These are phyloP conservation scores for Stachybotrys chartarum DNA, from an alignment of 2,329 filamentous ascomycete species.

Conservation along the genomic window DNA sequence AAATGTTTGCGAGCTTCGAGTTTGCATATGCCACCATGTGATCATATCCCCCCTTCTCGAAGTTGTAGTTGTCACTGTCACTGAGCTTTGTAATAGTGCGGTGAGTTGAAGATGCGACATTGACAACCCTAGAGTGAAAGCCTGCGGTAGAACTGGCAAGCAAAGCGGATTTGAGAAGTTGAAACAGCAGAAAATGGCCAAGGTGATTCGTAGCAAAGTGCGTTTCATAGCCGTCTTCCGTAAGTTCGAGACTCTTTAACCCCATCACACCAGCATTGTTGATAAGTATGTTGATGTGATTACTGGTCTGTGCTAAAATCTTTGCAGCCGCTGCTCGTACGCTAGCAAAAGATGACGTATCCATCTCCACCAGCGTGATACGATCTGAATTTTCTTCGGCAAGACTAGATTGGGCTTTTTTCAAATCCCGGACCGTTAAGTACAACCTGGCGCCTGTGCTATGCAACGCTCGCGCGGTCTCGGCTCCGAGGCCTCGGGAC, in stretches of 20 bases:
- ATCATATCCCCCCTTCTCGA: constrained; percentile 10
- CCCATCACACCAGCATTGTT: constrained; percentile 15
- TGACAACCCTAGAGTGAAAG: constrained; percentile 3
- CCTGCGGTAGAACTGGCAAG: background rate
- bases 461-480: constrained; percentile 27
- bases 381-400: background rate
- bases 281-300: constrained; percentile 10
- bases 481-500: constrained; percentile 28
- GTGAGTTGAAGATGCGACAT: constrained; percentile 1
- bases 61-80: constrained; percentile 12
- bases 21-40: constrained; percentile 34
- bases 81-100: background rate
- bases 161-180: constrained; percentile 4
- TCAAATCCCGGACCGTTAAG: constrained; percentile 24
- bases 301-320: constrained; percentile 4
- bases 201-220: constrained; percentile 12
- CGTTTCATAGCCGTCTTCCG: constrained; percentile 7
- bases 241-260: background rate
- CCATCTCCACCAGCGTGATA: constrained; percentile 24
- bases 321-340: constrained; percentile 17
- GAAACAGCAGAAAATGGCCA: constrained; percentile 9
- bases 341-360: constrained; percentile 20
- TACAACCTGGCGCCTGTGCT: constrained; percentile 29
- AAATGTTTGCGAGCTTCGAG: constrained; percentile 43
- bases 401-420: constrained; percentile 17